Percentiles rank a stretch among this genome's conserved stretches.
Evolutionary conservation across 805 yeast genomes (phyloP).

Genomic region (Alloascoidea hylecoeti): DNA sequence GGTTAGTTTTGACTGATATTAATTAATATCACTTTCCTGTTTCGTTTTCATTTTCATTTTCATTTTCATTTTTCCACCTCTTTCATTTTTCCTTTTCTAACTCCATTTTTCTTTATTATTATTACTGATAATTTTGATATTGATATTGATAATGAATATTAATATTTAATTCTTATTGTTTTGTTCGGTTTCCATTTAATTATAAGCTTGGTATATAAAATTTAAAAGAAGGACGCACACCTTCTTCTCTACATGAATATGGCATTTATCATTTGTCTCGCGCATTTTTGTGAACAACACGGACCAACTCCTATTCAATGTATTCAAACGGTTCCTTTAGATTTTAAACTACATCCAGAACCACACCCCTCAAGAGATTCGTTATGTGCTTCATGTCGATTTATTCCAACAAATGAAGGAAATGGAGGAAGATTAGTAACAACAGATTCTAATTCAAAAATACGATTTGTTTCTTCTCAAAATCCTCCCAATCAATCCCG

Average conservation of each 20-base stretch:
- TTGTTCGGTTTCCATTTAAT: too few relatives aligned
- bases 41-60: neutral
- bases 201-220: too few relatives aligned
- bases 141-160: too few relatives aligned
- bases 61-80: neutral
- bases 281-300: constrained; percentile 3
- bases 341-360: neutral
- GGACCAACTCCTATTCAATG: constrained; percentile 2
- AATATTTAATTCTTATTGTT: too few relatives aligned
- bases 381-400: neutral
- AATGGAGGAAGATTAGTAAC: neutral
- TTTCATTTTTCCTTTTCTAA: neutral
- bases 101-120: too few relatives aligned
- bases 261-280: constrained; percentile 1
- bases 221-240: too few relatives aligned
- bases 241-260: neutral
- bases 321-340: constrained; percentile 1
- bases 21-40: neutral
- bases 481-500: neutral
- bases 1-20: neutral
- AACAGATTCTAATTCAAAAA: neutral
- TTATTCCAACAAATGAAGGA: neutral
- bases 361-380: neutral
- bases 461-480: neutral
- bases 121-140: too few relatives aligned